Evolutionary conservation across 805 yeast species (phyloP), one percentile per base, ranked within the genome.

Genomic region (Torulaspora quercuum): DNA sequence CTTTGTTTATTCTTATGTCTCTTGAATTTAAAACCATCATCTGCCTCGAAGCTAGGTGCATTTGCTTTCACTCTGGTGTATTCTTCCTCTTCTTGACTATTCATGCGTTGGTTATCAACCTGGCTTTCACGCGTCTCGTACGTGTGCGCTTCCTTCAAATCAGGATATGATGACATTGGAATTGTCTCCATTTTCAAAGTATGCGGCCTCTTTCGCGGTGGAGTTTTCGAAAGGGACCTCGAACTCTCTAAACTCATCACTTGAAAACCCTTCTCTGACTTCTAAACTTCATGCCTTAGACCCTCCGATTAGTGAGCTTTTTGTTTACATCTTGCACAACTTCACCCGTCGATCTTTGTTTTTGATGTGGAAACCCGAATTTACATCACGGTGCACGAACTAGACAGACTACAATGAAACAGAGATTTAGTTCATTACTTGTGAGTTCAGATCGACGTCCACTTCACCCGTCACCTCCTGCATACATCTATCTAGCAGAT

Each of bases 1-100:
- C 39, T 33, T 21, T 46, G 44, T 27, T 49, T 51, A 13, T 38
- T 50, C 36, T 48, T 53, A 37, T 57, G 63, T 23, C 63, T 51
- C 27, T 55, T 58, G 33, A 59, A 59, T 33, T 48, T 51, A 34
- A 59, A 57, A 29, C 56, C 60, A 7, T 57, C 55, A 34, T 59
- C 63, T n/a, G 39, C 43, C 28, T 57, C 64, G 18, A 47, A 41
- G 23, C 46, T 50, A 10, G 41, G 39, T 13, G 9, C 31, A 16
- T 22, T 32, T 19, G 21, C 35, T n/a, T 13, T 40, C 33, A 15
- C 27, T 6, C 33, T 22, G n/a, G 26, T 19, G n/a, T 37, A 37
- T 10, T 27, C 38, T 11, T 36, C 40, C 13, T 37, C 35, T 11
- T 19, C 23, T 7, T 24, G 30, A 12, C 25, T 25, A 20, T 7